A percentile compares a stretch with the other conserved stretches of the same genome.
Evolutionary conservation across 2,329 filamentous ascomycete species (phyloP).

Genomic region (Blastomyces percursus): DNA sequence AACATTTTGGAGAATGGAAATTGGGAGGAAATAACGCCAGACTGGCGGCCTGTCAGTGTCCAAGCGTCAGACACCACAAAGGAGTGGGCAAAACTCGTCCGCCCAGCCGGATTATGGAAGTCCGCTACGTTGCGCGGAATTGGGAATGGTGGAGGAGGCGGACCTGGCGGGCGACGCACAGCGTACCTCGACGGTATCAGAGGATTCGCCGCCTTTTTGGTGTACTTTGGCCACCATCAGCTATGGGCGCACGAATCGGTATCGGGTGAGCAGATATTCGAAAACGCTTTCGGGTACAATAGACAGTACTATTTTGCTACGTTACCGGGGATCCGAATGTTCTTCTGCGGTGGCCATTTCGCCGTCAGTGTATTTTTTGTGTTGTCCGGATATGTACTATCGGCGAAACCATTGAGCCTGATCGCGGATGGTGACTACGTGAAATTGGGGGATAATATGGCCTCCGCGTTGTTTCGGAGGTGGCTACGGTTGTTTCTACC

Average conservation of each 20-base stretch:
- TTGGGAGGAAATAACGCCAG: slow-evolving; percentile 13
- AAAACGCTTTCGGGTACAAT: slow-evolving; percentile 31
- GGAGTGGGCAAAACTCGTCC: slow-evolving; percentile 16
- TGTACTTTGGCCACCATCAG: slow-evolving; percentile 50
- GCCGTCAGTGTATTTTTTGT: slow-evolving; percentile 41
- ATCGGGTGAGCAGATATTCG: slow-evolving; percentile 34
- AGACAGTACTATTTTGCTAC: slow-evolving; percentile 9
- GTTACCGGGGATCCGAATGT: slow-evolving; percentile 9
- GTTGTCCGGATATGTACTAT: slow-evolving; percentile 39
- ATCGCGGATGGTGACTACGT: slow-evolving; percentile 30
- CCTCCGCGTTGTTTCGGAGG: slow-evolving; percentile 35
- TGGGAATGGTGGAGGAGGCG: neutral
- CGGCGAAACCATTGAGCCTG: slow-evolving; percentile 34
- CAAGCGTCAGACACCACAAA: slow-evolving; percentile 6
- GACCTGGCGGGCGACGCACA: slow-evolving; percentile 12
- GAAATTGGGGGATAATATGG: slow-evolving; percentile 33
- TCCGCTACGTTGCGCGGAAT: neutral
- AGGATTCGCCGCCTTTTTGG: slow-evolving; percentile 19
- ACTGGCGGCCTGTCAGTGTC: slow-evolving; percentile 5
- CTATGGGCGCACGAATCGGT: slow-evolving; percentile 44
- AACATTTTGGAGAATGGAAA: slow-evolving; percentile 17
- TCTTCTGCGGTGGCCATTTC: slow-evolving; percentile 33
- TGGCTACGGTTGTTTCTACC: slow-evolving; percentile 35
- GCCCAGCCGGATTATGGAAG: slow-evolving; percentile 9
- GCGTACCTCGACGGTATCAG: slow-evolving; percentile 20